Evolutionary conservation across 768 basidiomycete species (phyloP), one percentile per base, ranked within the genome.

Genomic region (Suillus decipiens): DNA sequence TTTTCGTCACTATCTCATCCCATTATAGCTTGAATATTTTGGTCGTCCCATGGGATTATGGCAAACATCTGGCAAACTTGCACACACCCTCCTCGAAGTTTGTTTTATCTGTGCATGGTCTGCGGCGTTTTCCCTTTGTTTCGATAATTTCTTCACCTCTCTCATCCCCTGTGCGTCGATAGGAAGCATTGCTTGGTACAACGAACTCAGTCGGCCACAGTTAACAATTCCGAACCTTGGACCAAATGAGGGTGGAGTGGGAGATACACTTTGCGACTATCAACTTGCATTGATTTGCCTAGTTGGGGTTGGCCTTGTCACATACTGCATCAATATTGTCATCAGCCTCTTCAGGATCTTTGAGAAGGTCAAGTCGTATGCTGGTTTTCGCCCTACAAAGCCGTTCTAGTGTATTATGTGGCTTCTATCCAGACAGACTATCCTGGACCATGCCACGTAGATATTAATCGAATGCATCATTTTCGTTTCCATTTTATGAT

Each of bases 41-140:
- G 91, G 95, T 45, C 87, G 90, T 41, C 95, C 95, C 7, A 79
- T 96, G 28, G 95, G 95, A n/a, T 79, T 96, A 36, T 96, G 95
- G 95, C 83, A 85, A 59, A 94, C 95, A 37, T 93, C 92, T 37
- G 86, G 81, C 57, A 96, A 96, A 76, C 84, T 95, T 42, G 86
- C 90, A 3, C 89, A 95, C 71, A 96, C 94, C 8, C 84, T 96
- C 37, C 83, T 87, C 53, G 95, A 96, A 79, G 90, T 95, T 51
- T 80, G 93, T 61, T 95, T 93, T 73, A 94, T 95, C 68, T 96
- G 94, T 76, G 86, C 90, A n/a, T 96, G 94, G 93, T 93, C 92
- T 62, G 91, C 93, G 37, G 88, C 90, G 17, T 82, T 96, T 60
- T 92, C 93, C 19, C 88, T 96, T 60, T 87, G 86, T 65, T 93